Evolutionary conservation across 2,329 filamentous ascomycete genomes (phyloP), one percentile per base, ranked within the genome.

Genomic region (Fusarium phyllophilum): DNA sequence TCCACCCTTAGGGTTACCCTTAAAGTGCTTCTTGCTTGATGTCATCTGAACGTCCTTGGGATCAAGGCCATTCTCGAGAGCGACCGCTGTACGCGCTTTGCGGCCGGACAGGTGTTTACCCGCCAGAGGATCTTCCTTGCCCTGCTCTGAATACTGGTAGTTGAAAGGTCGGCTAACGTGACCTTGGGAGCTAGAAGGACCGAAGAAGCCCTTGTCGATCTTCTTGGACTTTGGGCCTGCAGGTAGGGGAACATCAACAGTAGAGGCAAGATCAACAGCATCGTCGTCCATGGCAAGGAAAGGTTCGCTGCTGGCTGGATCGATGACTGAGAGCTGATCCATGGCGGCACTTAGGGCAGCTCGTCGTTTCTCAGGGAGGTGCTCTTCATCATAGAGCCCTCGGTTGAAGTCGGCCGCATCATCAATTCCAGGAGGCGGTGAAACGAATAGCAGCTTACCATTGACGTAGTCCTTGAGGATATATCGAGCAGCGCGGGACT

Each of bases 381-480:
- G 94, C 1, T 88, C 86, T 51, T 92, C 86, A 78, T 97, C 93
- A 83, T 98, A 98, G 9, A 98, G 90, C 67, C 97, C 95, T 56
- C 87, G 86, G 84, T 99, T 99, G 87, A 98, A 99, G 61, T 92
- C 89, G 55, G 85, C 84, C 2, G 90, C 86, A 76, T 98, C 93
- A 44, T 93, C 89, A 36, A 91, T 88, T 9, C 85, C 85, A 0
- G 95, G 95, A 1, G 96, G 96, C 9, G 96, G 95, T 78, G 96
- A 92, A 75, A 95, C 96, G 85, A 93, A 98, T 11, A 98, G 89
- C 1, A 99, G 89, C 84, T 98, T 98, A 72, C 96, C 96, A 81
- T 93, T 97, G 76, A 99, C 96, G 79, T 98, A 99, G 84, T 99
- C 96, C 82, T 99, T 99, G 33, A 99, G 89, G 22, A 99, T 88